Base-by-base conservation (phyloP, 106 monocot species). In the Triglochin maritima region DNA sequence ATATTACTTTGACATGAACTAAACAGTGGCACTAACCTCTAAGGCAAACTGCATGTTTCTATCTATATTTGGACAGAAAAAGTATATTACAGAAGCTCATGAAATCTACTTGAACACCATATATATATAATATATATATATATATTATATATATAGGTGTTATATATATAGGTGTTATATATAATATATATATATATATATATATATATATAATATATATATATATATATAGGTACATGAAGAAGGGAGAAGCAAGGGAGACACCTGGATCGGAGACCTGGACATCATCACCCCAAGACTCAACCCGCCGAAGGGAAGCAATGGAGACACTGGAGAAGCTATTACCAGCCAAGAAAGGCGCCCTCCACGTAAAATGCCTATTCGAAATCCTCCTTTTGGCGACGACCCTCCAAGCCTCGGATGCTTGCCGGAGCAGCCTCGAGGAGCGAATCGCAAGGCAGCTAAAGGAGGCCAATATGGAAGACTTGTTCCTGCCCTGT, bases 261-360 rank as follows among this genome's bases (percentile, higher is more conserved):
- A 45, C 57, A 14, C 16, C 67, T 49, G 10, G 16, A 7, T 7
- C 68, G 52, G 45, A 59, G 14, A 49, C 42, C 50, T 46, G 44
- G 17, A 1, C 47, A 13, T 3, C 7, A 12, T 3, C 14, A 29
- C 7, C 17, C n/a, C 56, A 68, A 14, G 66, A 75, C 42, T 49
- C 17, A 41, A 60, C 4, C 59, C 47, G 53, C n/a, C 63, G 55
- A 6, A 76, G 59, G 52, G 72, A 76, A 1, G 59, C 80, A 7
- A 48, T 84, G 5, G 83, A 84, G 49, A 44, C 77, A 5, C 17
- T 77, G 15, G 76, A 79, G 65, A 56, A 29, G 57, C 65, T 79
- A n/a, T 49, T 84, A 42, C 79, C 83, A 0, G 14, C 44, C 9
- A 62, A 16, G 6, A 62, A 6, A 6, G 76, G 59, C 3, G 12